A percentile compares a stretch with the other conserved stretches of the same genome.
These are phyloP conservation scores for Mediolabrus comicus DNA, from an alignment of 108 stramenopile genomes.

Conservation along the genomic window DNA sequence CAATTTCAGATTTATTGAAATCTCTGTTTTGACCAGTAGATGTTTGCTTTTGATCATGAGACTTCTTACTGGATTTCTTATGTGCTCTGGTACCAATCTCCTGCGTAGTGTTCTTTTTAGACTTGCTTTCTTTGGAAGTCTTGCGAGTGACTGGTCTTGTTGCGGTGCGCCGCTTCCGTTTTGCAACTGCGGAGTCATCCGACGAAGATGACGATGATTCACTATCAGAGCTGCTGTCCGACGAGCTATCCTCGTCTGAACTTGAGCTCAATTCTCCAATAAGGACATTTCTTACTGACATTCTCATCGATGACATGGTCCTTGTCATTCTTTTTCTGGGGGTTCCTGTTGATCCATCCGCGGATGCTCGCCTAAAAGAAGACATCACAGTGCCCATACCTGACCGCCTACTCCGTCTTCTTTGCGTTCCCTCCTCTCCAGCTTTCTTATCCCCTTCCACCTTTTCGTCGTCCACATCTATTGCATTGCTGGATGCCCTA, in stretches of 20 bases:
- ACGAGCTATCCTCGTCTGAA: neutral
- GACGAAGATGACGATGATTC: neutral
- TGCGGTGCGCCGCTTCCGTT: neutral
- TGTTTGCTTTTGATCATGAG: neutral
- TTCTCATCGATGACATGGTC: neutral
- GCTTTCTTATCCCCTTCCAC: too few species aligned
- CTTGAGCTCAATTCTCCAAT: neutral
- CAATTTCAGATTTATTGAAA: neutral
- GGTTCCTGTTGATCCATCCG: neutral
- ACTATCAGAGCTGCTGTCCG: neutral
- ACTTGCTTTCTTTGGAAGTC: neutral
- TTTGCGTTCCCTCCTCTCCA: too few species aligned
- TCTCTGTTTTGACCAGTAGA: neutral
- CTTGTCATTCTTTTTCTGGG: neutral
- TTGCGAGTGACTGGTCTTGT: neutral
- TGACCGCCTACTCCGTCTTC: neutral
- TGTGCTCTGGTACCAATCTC: neutral
- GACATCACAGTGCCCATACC: neutral
- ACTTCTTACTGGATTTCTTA: neutral
- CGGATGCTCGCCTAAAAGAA: neutral
- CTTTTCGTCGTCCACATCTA: neutral
- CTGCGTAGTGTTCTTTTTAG: neutral
- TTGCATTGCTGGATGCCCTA: neutral
- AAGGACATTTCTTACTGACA: neutral
- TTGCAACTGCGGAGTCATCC: neutral